Evolutionary conservation across 106 monocot species (phyloP), one percentile per base, ranked within the genome.

Genomic region (Allium cepa): DNA sequence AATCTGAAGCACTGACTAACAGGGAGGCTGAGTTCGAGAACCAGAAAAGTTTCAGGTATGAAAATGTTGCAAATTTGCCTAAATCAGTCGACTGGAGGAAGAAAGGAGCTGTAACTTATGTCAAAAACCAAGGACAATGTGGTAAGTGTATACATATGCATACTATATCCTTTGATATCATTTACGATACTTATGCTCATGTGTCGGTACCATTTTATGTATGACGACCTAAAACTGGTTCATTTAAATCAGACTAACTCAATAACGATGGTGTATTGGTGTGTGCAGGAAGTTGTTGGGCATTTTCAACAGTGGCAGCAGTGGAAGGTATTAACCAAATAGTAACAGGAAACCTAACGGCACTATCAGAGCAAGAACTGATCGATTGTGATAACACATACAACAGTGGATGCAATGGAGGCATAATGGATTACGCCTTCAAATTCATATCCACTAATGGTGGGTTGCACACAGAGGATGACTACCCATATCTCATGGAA

Each of bases 381-480:
- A 77, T 84, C 52, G 84, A 85, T 67, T 85, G 84, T 26, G 80
- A 85, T 53, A 74, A 73, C 16, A 36, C 56, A 9, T 70, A 49
- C 63, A 85, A 80, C 69, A 77, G 68, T 36, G 84, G 84, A 5
- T 85, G 84, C 80, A 80, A 56, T 18, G 84, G 84, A 16, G 84
- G 84, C 0, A 67, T 85, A 22, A 85, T 85, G 84, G 84, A 80
- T 68, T 66, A 85, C n/a, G 84, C 78, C 48, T 85, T 85, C 69
- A 49, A 65, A 9, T 85, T 60, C 59, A 75, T 85, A 62, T 49
- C 22, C 57, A 66, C 66, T 46, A 71, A 59, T 28, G 75, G 84
- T 5, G 80, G 84, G 13, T 74, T 85, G 26, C 75, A 69, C 68
- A 75, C 62, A 8, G 84, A 85, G 64, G 68, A 78, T 1, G 84